These are phyloP conservation scores for Pythium aphanidermatum DNA, from an alignment of 352 stramenopile genomes.

Conservation along the genomic window DNA sequence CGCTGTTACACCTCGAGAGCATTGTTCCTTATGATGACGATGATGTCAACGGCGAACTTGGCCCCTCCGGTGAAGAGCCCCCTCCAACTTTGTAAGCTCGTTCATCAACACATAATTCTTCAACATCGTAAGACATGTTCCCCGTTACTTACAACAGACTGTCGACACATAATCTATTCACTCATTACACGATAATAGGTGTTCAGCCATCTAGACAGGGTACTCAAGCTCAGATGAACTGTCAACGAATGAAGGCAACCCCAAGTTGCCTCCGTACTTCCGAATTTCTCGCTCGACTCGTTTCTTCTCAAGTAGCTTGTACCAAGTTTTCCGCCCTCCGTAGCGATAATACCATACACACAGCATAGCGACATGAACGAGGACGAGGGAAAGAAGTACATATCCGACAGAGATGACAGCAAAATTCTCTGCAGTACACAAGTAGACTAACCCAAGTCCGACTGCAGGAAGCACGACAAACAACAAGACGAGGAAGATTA, in stretches of 20 bases:
- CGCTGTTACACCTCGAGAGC: slow-evolving; percentile 45
- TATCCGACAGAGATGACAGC: slow-evolving; percentile 30
- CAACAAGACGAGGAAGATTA: slow-evolving; percentile 40
- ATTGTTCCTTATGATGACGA: slow-evolving; percentile 8
- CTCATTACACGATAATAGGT: background rate
- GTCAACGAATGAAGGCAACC: slow-evolving; percentile 19
- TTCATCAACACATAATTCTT: background rate
- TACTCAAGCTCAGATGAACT: slow-evolving; percentile 13
- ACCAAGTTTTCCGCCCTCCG: slow-evolving; percentile 30
- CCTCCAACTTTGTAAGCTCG: background rate
- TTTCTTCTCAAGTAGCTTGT: slow-evolving; percentile 39
- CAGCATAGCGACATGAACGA: slow-evolving; percentile 8
- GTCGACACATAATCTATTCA: slow-evolving; percentile 1
- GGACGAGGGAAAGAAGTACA: slow-evolving; percentile 21
- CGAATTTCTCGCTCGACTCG: slow-evolving; percentile 24
- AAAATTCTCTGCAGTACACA: slow-evolving; percentile 34
- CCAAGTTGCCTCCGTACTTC: slow-evolving; percentile 22
- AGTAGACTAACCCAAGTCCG: slow-evolving; percentile 43
- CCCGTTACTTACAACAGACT: background rate
- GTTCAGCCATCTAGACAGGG: background rate
- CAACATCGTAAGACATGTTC: background rate
- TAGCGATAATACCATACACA: slow-evolving; percentile 35
- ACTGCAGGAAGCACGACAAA: slow-evolving; percentile 47
- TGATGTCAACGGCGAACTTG: slow-evolving; percentile 10
- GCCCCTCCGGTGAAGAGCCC: too few species aligned